These are phyloP conservation scores for Mycena floridula DNA, from an alignment of 768 basidiomycete species.

Conservation along the genomic window DNA sequence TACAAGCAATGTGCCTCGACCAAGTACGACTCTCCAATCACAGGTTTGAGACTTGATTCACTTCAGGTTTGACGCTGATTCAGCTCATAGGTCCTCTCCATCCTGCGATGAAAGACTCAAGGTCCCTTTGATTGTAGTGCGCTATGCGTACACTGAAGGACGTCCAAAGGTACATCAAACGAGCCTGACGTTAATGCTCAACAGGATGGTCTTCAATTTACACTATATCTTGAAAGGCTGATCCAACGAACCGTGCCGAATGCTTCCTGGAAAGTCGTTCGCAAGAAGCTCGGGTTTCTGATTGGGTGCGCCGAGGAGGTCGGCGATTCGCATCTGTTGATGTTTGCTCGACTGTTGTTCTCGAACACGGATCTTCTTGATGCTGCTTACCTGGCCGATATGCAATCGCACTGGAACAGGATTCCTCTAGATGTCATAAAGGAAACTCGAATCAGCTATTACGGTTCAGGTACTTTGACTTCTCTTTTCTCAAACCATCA, in stretches of 20 bases:
- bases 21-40: too few relatives aligned
- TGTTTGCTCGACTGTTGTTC: slow-evolving; percentile 14
- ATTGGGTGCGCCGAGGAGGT: slow-evolving; percentile 9
- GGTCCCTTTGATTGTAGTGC: too few relatives aligned
- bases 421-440: background rate
- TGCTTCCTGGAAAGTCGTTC: slow-evolving; percentile 6
- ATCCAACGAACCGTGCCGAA: slow-evolving; percentile 10
- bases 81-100: too few relatives aligned
- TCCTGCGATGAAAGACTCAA: too few relatives aligned
- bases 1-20: too few relatives aligned
- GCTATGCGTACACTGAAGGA: too few relatives aligned
- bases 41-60: too few relatives aligned
- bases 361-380: background rate
- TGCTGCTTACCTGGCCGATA: background rate
- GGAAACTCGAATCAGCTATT: background rate
- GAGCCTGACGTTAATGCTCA: background rate
- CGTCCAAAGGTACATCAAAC: background rate
- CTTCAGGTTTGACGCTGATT: too few relatives aligned
- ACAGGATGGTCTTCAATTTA: slow-evolving; percentile 15
- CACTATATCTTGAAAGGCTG: slow-evolving; percentile 9
- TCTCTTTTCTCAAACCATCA: too few relatives aligned
- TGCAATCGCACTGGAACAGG: background rate
- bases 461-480: too few relatives aligned
- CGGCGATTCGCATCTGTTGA: slow-evolving; percentile 11
- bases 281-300: slow-evolving; percentile 10